Base-by-base conservation (phyloP, 2,329 filamentous ascomycete species). In the Pseudogymnoascus sp. region DNA sequence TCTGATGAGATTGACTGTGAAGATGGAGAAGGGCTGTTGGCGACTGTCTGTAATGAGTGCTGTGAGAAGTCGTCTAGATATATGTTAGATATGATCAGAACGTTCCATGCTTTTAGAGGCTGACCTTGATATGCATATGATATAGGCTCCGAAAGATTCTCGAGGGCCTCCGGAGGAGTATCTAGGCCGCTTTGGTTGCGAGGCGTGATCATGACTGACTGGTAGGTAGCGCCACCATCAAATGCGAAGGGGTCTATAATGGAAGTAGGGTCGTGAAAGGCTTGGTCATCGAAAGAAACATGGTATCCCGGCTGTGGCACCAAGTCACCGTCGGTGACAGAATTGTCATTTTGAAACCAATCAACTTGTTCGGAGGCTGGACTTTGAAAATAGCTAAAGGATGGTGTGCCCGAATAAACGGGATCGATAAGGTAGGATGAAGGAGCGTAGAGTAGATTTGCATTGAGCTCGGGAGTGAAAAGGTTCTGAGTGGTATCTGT, bases 381-480 rank as follows among this genome's bases (percentile, higher is more conserved):
- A 18, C n/a, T 56, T 56, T 38, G 59, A 18, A 60, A 60, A 44
- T 18, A 31, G 33, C 16, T 60, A 31, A 60, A 60, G 33, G 21
- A 38, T 38, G 59, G 33, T 38, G n/a, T 23, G 59, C 8, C 4
- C 21, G 16, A 38, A 16, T 16, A 38, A 2, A 60, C 59, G 31
- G 63, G 61, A 18, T 37, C 28, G 38, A 64, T 10, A 65, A 67
- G 56, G 63, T 67, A 61, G 67, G 67, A 50, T 68, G 67, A 18
- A 31, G 25, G 25, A 56, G 47, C 12, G 47, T 56, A 56, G 47
- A 18, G 25, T 56, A 59, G 64, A 59, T 53, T 63, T 59, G 38
- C 28, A 60, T 38, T 59, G 44, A 50, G 61, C 61, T 40, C 42
- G 21, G 47, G 5, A 53, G 31, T 12, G 44, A 61, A 12, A 14